Base-by-base conservation (phyloP, 148 eudicot genomes). In the Pouteria glomerata region DNA sequence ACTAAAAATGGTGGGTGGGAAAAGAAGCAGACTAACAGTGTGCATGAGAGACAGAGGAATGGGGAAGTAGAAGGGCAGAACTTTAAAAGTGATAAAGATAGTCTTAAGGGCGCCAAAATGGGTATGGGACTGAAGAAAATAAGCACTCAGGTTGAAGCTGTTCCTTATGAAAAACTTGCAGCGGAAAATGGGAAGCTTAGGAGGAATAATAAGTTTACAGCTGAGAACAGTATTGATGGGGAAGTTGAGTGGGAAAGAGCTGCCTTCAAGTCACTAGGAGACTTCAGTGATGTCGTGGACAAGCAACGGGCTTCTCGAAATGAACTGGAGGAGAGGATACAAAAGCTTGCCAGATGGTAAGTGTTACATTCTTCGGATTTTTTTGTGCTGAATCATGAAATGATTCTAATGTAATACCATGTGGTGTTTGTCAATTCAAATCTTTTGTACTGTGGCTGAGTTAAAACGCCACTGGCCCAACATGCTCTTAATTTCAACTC, bases 311-410 rank as follows among this genome's bases (percentile, higher is more conserved):
- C 86, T 72, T 51, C 97, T 21, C 82, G 78, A 62, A 79, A 76
- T 66, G 97, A 87, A 80, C 87, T 94, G 98, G 98, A 91, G 82
- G 93, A 87, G 77, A 86, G 97, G 82, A 85, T 94, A 65, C 96
- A 91, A 70, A 94, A 81, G 78, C 91, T 94, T 56, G 98, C 98
- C 53, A 85, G 69, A 80, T 72, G 95, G 98, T 93, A 73, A 74
- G 89, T 77, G 70, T 47, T 48, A 19, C 47, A 58, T 29, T 19
- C 62, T 55, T 58, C 56, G 50, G 41, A 31, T 63, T 30, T 34
- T 12, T 18, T 13, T 69, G 13, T 21, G n/a, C 44, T 21, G 57
- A 29, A 0, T 52, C 16, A 24, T 15, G 29, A 65, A 42, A 13
- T 63, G n/a, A 11, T 44, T 24, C 23, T 24, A 41, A 42, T 35